Evolutionary conservation across 768 basidiomycete genomes (phyloP).

Genomic region (Baorangia bicolor): DNA sequence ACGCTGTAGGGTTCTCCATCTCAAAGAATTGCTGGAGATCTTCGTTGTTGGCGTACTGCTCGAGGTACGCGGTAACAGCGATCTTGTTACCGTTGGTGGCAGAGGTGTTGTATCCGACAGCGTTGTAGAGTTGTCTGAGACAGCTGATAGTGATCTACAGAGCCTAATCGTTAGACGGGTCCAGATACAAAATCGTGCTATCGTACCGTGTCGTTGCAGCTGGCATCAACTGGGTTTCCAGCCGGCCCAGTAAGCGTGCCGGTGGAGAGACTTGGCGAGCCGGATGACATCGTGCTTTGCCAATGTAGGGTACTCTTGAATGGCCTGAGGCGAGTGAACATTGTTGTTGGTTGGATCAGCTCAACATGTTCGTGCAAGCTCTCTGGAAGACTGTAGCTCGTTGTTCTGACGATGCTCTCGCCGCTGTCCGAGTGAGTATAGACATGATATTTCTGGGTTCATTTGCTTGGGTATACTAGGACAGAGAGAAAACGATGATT

Average conservation of each 20-base stretch:
- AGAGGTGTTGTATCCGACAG: conserved; percentile 44
- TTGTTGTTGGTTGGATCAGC: conserved; percentile 70
- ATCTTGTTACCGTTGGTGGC: conserved; percentile 47
- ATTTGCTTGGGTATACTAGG: neutral
- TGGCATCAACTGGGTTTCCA: conserved; percentile 43
- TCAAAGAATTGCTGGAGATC: conserved; percentile 55
- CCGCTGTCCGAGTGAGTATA: conserved; percentile 57
- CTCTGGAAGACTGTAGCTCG: conserved; percentile 63
- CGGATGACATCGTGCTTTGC: conserved; percentile 12
- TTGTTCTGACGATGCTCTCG: conserved; percentile 62
- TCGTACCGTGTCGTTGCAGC: conserved; percentile 41
- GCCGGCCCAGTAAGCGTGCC: conserved; percentile 29
- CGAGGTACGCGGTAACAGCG: conserved; percentile 55
- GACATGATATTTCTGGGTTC: conserved; percentile 55
- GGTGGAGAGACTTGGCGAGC: neutral
- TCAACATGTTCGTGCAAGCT: conserved; percentile 60
- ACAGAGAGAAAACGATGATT: neutral
- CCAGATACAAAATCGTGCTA: neutral
- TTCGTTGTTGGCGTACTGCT: conserved; percentile 50
- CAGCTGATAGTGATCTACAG: conserved; percentile 52
- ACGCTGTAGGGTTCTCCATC: conserved; percentile 46
- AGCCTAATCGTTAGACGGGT: neutral
- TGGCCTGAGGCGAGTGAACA: conserved; percentile 51
- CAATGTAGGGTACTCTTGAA: conserved; percentile 42
- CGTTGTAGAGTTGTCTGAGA: conserved; percentile 55